Evolutionary conservation across 371 early-diverging fungal genomes (phyloP), one percentile per base, ranked within the genome.

Genomic region (Mortierella sp.): DNA sequence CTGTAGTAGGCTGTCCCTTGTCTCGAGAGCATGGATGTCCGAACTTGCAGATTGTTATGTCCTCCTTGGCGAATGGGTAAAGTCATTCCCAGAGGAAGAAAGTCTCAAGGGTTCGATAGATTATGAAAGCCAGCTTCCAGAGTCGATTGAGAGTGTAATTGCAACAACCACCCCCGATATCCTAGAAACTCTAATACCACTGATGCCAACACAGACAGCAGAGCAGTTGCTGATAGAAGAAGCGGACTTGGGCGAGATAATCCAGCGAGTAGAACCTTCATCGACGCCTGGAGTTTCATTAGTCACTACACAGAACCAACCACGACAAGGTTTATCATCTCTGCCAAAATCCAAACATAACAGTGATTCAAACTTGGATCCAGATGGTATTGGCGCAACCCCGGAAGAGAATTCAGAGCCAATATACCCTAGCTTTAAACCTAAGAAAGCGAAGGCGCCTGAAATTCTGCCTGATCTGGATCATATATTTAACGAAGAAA

Each of bases 1-100:
- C 13, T 72, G 76, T 53, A 81, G 82, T 28, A 69, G 82, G 69
- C 76, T 75, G 16, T 76, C 82, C 0, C 45, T 81, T 36, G 43
- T 72, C 6, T 69, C 76, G 10, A 81, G 63, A 45, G 76, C 76
- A n/a, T 81, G 82, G 82, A 58, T 36, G 21, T 60, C 65, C 13
- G 82, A 81, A 32, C 53, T 72, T 24, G 60, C 58, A 40, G 82
- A 81, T 22, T 66, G 72, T 13, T 81, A 81, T 24, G 61, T 38
- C 11, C 53, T 81, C 8, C 67, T 81, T 22, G 61, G 38, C 6
- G 21, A 48, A 60, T 81, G 76, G 82, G 70, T 72, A 28, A 67
- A 61, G 21, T 32, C 50, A 10, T 76, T 81, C 24, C 82, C 82
- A 28, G 63, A 69, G 57, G 70, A 72, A 21, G 59, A 52, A 16